phyloP scores from a whole-genome alignment of 495 filamentous ascomycete genomes.

The Hypoxylon crocopeplum region DNA sequence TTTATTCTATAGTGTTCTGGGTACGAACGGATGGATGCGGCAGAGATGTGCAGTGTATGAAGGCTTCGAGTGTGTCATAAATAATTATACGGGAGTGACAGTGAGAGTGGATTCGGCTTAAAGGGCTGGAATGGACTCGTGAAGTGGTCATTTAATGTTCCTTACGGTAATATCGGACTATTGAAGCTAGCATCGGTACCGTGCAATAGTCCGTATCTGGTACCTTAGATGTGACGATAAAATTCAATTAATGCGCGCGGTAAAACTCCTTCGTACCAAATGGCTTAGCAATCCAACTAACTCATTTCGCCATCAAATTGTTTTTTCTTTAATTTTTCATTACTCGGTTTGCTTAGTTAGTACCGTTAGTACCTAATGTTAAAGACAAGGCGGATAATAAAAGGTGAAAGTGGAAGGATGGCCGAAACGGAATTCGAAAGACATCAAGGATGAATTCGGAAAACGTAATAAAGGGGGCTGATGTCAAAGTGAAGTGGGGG shows the following conservation, averaged over 20 bases:
- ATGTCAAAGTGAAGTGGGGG: not conserved
- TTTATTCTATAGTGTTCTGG: no score
- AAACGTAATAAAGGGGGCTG: conserved; percentile 37
- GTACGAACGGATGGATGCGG: conserved; percentile 7
- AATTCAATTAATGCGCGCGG: conserved; percentile 1
- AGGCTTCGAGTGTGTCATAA: conserved; percentile 12
- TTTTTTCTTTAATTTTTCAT: conserved; percentile 12
- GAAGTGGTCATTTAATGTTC: no score
- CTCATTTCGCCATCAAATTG: no score
- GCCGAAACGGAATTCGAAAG: conserved; percentile 20
- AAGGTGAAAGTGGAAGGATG: conserved; percentile 22
- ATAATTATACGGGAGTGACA: conserved; percentile 14
- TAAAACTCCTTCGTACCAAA: not conserved
- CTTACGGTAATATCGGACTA: conserved; percentile 17
- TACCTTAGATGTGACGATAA: no score
- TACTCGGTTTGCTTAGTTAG: conserved; percentile 22
- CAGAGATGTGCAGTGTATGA: not conserved
- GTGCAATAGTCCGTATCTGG: not conserved
- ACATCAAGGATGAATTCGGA: conserved; percentile 31
- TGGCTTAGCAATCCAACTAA: not conserved
- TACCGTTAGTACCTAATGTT: no score
- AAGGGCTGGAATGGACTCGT: no score
- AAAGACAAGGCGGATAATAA: conserved; percentile 15
- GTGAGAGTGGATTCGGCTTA: conserved; percentile 12
- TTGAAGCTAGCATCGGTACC: conserved; percentile 6